Evolutionary conservation across 2,329 filamentous ascomycete species (phyloP), one percentile per base, ranked within the genome.

Genomic region (Diaporthe eres): DNA sequence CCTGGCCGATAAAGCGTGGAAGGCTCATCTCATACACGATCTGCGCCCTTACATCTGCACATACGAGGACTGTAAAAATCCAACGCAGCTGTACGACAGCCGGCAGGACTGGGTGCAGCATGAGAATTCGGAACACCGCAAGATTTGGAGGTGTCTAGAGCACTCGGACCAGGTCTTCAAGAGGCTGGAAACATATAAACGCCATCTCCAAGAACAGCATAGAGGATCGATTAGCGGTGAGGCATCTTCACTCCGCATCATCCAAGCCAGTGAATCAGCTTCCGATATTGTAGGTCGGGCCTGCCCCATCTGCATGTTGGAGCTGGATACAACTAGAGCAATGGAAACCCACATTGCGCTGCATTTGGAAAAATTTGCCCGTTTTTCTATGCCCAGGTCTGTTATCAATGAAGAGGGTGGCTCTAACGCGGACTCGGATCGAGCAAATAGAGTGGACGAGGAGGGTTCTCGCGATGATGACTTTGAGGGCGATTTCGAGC

Each of bases 41-140:
- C 1, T 72, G 42, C 71, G 71, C 12, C 71, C 71, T 31, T 63
- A 63, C 19, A 42, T 72, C 7, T 72, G 71, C 17, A 72, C 71
- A n/a, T 72, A 72, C 19, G 55, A 63, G 34, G 22, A 53, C 10
- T 72, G 71, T 9, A 12, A 5, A 2, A 72, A 53, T 34, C 55
- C 71, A 7, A 13, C n/a, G 13, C 71, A 72, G 55, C 71, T 72
- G 12, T 72, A 72, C 13, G 71, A 72, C 22, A 72, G 51, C 39
- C 71, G 55, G 1, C n/a, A n/a, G 10, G 71, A 72, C 57, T 72
- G 71, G 57, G 44, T 65, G 9, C 71, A 72, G 57, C 71, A 72
- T 15, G 71, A 72, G 22, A 65, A 72, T 19, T 61, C 71, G 22
- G 58, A 51, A 25, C 71, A 72, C 34, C 71, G 55, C 28, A 72